phyloP scores from a whole-genome alignment of 83 land plant species.

The Thuja plicata region DNA sequence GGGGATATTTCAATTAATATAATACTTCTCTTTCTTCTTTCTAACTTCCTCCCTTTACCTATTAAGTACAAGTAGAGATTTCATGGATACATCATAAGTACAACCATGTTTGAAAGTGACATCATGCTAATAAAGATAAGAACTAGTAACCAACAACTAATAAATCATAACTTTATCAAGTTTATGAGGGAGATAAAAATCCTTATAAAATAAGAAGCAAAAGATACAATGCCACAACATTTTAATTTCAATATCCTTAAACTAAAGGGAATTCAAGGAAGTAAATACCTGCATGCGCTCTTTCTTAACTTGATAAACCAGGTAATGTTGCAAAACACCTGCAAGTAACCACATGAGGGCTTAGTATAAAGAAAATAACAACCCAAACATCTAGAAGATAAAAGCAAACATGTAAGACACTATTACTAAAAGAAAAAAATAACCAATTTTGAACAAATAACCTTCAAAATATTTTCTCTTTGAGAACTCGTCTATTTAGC shows the following conservation, averaged over 20 bases:
- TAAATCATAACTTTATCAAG: background rate
- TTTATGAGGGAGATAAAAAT: background rate
- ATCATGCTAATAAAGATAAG: background rate
- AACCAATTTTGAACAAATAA: background rate
- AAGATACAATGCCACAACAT: background rate
- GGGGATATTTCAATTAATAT: no score
- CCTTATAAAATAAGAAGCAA: background rate
- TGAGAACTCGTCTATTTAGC: background rate
- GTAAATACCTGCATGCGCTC: slow-evolving; percentile 8
- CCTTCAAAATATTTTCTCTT: background rate
- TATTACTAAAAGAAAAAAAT: background rate
- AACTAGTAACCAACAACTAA: background rate
- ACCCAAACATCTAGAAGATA: background rate
- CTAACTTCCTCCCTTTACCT: background rate
- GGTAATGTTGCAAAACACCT: slow-evolving; percentile 15
- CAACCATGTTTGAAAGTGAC: background rate
- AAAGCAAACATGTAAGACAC: background rate
- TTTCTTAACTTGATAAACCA: slow-evolving; percentile 12
- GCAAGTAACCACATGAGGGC: background rate
- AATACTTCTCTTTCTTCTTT: background rate
- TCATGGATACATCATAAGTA: background rate
- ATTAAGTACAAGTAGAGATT: background rate
- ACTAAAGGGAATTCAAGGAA: background rate
- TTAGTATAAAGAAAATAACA: background rate
- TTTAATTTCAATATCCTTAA: background rate